Evolutionary conservation across 2,329 filamentous ascomycete species (phyloP).

Genomic region (Ophiostoma populinum): DNA sequence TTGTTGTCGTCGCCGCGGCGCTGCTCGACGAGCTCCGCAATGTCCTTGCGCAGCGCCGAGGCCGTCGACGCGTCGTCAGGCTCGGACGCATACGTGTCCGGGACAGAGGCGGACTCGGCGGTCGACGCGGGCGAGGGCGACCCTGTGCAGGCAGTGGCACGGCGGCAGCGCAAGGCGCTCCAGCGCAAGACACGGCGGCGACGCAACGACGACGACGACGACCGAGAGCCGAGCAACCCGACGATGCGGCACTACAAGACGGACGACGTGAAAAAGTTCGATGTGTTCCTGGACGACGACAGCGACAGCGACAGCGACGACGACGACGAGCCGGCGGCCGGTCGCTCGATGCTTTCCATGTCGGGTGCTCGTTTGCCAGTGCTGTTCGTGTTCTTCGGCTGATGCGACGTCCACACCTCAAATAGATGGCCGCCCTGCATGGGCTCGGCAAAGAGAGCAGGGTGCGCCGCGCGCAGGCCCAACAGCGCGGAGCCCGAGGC

Average conservation of each 20-base stretch:
- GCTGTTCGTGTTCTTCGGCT: conserved; percentile 56
- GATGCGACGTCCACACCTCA: no score
- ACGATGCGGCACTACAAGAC: no score
- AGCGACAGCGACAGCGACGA: conserved; percentile 2
- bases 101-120: not conserved
- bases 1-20: no score
- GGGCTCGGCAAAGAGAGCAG: no score
- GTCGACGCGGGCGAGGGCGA: not conserved
- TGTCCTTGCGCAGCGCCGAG: no score
- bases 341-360: conserved; percentile 63
- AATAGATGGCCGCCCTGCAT: no score
- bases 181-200: conserved; percentile 9
- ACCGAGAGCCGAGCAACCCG: no score
- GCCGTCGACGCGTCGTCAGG: not conserved
- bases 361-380: conserved; percentile 76
- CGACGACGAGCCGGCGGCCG: conserved; percentile 26
- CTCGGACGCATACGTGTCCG: not conserved
- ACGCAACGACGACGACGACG: conserved; percentile 19
- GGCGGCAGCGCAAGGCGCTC: conserved; percentile 1
- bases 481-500: no score
- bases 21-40: no score
- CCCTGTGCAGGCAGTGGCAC: conserved; percentile 1
- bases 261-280: no score
- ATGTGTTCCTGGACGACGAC: no score
- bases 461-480: no score